Percentiles rank a stretch among this genome's conserved stretches.
Conservation (phyloP, 345 rosid genomes). For the Gossypium ekmanianum region DNA sequence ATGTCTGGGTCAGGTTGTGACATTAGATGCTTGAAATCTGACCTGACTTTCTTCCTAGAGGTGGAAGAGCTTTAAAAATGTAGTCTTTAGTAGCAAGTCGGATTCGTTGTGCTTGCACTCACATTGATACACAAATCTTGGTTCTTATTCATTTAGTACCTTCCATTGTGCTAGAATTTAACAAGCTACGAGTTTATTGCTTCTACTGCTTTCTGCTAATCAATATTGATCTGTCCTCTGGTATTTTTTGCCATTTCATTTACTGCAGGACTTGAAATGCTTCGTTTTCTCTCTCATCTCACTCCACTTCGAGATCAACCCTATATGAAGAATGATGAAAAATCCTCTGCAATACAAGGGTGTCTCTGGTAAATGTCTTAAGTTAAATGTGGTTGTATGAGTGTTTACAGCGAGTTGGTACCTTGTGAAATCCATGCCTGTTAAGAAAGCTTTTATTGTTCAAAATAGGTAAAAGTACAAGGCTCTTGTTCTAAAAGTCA, state of each 20-base stretch:
- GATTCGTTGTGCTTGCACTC: neutral
- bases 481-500: too few relatives aligned
- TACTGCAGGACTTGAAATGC: constrained; percentile 95
- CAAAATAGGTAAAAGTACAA: too few relatives aligned
- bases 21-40: neutral
- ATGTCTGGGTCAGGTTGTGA: neutral
- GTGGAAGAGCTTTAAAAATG: neutral
- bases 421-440: neutral
- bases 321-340: constrained; percentile 35
- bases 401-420: neutral
- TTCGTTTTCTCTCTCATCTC: constrained; percentile 97
- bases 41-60: neutral
- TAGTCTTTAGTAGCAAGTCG: neutral
- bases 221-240: neutral
- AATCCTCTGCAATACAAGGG: neutral
- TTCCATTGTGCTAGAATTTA: neutral
- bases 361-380: neutral
- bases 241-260: constrained; percentile 16
- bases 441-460: neutral
- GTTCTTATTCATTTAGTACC: neutral
- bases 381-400: neutral
- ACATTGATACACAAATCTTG: neutral
- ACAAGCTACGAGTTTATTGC: neutral
- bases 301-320: constrained; percentile 84
- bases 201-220: neutral